Base-by-base conservation (phyloP, 441 rosid genomes). In the Mallotus repandus region DNA sequence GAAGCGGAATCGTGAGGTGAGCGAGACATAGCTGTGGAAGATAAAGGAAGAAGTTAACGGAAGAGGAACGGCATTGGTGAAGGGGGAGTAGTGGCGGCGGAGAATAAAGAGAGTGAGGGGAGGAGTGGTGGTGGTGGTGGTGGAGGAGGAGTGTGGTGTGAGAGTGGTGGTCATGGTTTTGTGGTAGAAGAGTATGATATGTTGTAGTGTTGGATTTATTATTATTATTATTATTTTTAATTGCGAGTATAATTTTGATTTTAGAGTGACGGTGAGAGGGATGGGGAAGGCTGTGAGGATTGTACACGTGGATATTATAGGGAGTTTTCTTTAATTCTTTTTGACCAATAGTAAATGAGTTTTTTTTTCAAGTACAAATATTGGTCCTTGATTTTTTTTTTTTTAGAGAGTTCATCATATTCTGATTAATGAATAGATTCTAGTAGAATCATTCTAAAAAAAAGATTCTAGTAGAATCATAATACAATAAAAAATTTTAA, bases 101-200 rank as follows among this genome's bases (percentile, higher is more conserved):
- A 45, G 63, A 32, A 10, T 18, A 64, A 56, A 9, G 62, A 56
- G 18, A 46, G 19, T 50, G 63, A 45, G 63, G 55, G 45, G 13
- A 35, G 75, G 38, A 59, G 38, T 15, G 12, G 35, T 29, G 16
- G 41, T 32, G 65, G 41, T 61, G 64, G 15, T 29, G 45, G 70
- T 18, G 55, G 35, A 6, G 9, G 14, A 6, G 38, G 7, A 19
- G 25, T 15, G 60, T 11, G 35, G 32, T 61, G 38, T 70, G 79
- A 52, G 70, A 76, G 68, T 78, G 83, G 74, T 38, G 63, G 78
- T 22, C 41, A 69, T 50, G 61, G 78, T 22, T 63, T 68, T 66
- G 70, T 66, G 69, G 58, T 38, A 43, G 57, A 7, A 45, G 68
- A 66, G 71, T 74, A 66, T 68, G 25, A 53, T 74, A 62, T 63